Evolutionary conservation across 768 basidiomycete genomes (phyloP).

Genomic region (Leccinum rimulosum): DNA sequence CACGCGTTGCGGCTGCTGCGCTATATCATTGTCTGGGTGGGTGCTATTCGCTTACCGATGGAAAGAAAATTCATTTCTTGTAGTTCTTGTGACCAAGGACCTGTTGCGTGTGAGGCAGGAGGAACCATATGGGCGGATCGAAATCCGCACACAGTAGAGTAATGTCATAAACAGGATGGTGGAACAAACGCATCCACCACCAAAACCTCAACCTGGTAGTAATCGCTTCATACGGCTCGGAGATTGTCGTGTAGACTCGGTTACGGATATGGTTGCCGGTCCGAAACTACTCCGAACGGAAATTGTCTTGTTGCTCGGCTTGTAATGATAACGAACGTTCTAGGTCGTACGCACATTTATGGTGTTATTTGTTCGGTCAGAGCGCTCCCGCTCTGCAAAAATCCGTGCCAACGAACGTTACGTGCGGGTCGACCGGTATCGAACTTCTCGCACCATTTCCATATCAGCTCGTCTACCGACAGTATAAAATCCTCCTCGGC

Average conservation of each 20-base stretch:
- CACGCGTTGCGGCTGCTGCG: slow-evolving; percentile 76
- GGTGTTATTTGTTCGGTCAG: neutral
- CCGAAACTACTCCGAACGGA: slow-evolving; percentile 1
- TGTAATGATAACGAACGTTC: neutral
- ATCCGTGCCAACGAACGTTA: neutral
- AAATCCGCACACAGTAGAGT: slow-evolving; percentile 37
- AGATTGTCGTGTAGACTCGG: neutral
- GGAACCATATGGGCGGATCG: slow-evolving; percentile 56
- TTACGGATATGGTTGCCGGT: neutral
- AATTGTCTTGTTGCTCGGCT: neutral
- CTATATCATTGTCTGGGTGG: slow-evolving; percentile 85
- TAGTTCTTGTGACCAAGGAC: slow-evolving; percentile 78
- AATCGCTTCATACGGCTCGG: too few relatives aligned
- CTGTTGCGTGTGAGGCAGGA: slow-evolving; percentile 60
- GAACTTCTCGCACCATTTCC: neutral
- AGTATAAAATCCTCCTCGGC: slow-evolving; percentile 6
- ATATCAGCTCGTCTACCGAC: neutral
- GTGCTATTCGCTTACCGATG: slow-evolving; percentile 9
- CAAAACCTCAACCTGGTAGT: neutral
- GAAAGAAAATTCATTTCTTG: neutral
- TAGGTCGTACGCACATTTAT: neutral
- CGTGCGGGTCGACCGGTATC: neutral
- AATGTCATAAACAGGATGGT: neutral
- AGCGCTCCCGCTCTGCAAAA: neutral
- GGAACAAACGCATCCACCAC: neutral